phyloP scores from a whole-genome alignment of 2,329 filamentous ascomycete species.

The Aaosphaeria arxii region DNA sequence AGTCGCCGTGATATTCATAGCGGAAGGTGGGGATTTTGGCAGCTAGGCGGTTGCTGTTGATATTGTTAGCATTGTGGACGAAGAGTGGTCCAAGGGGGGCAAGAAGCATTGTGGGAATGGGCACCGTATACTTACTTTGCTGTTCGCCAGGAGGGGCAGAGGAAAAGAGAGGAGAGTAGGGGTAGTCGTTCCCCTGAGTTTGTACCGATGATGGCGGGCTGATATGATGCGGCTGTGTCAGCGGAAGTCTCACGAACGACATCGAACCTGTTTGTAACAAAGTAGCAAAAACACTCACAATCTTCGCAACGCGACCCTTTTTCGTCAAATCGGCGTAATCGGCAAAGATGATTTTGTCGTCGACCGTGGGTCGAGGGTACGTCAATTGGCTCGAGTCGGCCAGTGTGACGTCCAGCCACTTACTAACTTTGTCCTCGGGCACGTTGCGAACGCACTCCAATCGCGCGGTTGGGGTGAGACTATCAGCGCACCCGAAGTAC shows the following conservation, averaged over 20 bases:
- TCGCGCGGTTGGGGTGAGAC: constrained; percentile 18
- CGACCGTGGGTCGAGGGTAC: constrained; percentile 20
- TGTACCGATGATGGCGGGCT: constrained; percentile 37
- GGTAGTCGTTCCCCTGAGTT: constrained; percentile 32
- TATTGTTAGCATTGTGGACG: too few species aligned
- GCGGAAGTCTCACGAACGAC: too few species aligned
- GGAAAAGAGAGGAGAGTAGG: constrained; percentile 27
- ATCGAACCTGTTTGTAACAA: too few species aligned
- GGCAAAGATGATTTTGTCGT: constrained; percentile 29
- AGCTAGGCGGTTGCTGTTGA: neutral
- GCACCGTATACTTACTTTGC: too few species aligned
- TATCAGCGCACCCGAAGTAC: constrained; percentile 30
- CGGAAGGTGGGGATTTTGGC: constrained; percentile 29
- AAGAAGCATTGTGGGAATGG: too few species aligned
- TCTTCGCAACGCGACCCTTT: constrained; percentile 21
- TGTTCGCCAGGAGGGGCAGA: too few species aligned
- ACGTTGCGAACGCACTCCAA: constrained; percentile 38
- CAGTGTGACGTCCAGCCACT: constrained; percentile 24
- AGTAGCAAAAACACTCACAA: too few species aligned
- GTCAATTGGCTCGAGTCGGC: constrained; percentile 21
- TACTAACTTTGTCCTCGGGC: constrained; percentile 21
- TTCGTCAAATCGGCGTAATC: constrained; percentile 32
- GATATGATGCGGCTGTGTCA: too few species aligned
- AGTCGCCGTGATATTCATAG: constrained; percentile 37
- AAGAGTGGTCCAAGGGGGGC: too few species aligned